phyloP scores from a whole-genome alignment of 202 grass and related monocot genomes.

The Zizania palustris region DNA sequence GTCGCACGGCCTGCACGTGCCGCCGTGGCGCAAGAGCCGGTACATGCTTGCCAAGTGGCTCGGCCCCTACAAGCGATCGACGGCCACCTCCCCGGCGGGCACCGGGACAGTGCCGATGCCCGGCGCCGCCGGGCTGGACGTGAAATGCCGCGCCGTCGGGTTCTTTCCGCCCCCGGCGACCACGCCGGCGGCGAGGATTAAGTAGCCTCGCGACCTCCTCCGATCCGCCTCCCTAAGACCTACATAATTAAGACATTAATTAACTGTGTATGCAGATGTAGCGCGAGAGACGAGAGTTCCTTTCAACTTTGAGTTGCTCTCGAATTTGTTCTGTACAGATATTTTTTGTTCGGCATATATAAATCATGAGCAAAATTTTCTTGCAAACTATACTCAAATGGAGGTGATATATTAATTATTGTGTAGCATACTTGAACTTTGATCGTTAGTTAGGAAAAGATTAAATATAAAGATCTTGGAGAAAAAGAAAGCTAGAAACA shows the following conservation, averaged over 20 bases:
- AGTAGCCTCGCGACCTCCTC: neutral
- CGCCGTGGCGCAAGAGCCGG: slow-evolving; percentile 90
- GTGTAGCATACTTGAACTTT: neutral
- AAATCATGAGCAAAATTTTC: slow-evolving; percentile 25
- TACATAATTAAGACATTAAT: neutral
- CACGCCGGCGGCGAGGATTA: slow-evolving; percentile 44
- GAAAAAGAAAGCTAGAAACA: neutral
- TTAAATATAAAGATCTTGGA: neutral
- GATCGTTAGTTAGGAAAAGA: slow-evolving; percentile 9
- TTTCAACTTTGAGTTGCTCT: slow-evolving; percentile 30
- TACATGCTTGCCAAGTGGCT: slow-evolving; percentile 99
- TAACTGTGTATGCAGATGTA: slow-evolving; percentile 13
- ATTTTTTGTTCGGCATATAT: too few species aligned
- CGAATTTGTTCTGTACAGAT: slow-evolving; percentile 47
- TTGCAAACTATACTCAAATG: neutral
- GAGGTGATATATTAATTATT: neutral
- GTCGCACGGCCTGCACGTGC: slow-evolving; percentile 71
- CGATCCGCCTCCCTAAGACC: neutral
- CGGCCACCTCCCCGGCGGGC: slow-evolving; percentile 8
- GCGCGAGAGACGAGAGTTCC: slow-evolving; percentile 11
- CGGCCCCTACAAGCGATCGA: slow-evolving; percentile 77
- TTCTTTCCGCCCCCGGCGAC: slow-evolving; percentile 38
- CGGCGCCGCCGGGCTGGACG: slow-evolving; percentile 23
- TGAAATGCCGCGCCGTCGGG: slow-evolving; percentile 60
- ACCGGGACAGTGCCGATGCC: slow-evolving; percentile 32